Evolutionary conservation across 352 stramenopile genomes (phyloP), one percentile per base, ranked within the genome.

Genomic region (Hyaloperonospora brassicae): DNA sequence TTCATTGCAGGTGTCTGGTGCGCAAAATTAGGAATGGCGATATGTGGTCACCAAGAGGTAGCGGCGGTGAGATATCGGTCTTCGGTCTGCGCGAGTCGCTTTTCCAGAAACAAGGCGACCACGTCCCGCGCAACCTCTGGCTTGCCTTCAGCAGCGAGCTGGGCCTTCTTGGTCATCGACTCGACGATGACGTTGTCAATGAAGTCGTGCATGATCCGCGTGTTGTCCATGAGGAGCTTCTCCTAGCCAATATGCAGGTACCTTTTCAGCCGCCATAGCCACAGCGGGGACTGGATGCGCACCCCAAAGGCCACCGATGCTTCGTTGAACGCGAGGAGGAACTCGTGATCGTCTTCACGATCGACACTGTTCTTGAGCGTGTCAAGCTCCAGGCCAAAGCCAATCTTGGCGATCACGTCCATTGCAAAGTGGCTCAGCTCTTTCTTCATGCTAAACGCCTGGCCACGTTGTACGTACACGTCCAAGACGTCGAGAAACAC

Each of bases 341-440:
- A 27, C 8, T 48, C 46, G 3, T 65, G 50, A 27, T 24, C 62
- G 4, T 41, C 23, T n/a, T 59, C 70, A 9, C 63, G 40, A 22
- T 23, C 23, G 5, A 51, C 50, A 9, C 64, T 52, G 14, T 84
- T 72, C 8, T 50, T 47, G 2, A 87, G 55, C 7, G 63, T 52
- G 7, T 72, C 46, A 10, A 89, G 57, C 11, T 87, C 66, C n/a
- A 86, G 63, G 21, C 77, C 79, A 50, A 93, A 90, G 6, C 71
- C 76, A 38, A 90, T 81, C 34, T 79, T 70, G 11, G 66, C 72
- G 58, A 93, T 87, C 5, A 81, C 65, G 34, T 93, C 79, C 45
- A 78, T 75, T 7, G 79, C 84, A 48, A 86, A 75, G 12, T 76
- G 62, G 35, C 59, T 41, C 14, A 87, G 25, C 12, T 84, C 50